Evolutionary conservation across 1,284 basidiomycete species (phyloP).

Genomic region (Cryptococcus maquisensis): DNA sequence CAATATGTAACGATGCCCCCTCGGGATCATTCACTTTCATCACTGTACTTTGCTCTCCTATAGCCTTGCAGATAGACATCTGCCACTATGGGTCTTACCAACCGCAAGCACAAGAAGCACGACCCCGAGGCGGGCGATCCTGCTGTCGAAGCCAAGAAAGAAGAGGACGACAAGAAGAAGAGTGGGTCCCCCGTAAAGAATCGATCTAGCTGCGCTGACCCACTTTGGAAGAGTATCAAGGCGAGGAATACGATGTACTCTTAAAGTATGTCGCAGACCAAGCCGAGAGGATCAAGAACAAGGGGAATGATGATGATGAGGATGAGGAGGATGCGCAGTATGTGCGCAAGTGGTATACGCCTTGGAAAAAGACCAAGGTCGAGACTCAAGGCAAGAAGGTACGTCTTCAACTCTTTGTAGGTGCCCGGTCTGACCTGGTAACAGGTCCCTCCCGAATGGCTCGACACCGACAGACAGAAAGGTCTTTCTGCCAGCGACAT

Average conservation of each 20-base stretch:
- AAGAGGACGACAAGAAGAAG: constrained; percentile 29
- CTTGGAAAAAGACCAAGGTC: constrained; percentile 49
- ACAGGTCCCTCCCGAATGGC: constrained; percentile 49
- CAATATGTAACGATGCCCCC: too few species aligned
- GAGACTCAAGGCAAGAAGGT: constrained; percentile 37
- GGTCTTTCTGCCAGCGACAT: constrained; percentile 52
- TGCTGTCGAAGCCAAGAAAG: constrained; percentile 22
- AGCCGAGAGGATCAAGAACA: constrained; percentile 27
- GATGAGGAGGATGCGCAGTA: constrained; percentile 35
- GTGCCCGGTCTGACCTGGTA: not conserved
- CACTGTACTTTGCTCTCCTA: too few species aligned
- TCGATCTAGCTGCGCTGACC: not conserved
- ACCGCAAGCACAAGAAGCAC: constrained; percentile 30
- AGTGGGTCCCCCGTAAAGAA: constrained; percentile 23
- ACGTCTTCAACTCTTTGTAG: constrained; percentile 4
- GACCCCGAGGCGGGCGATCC: constrained; percentile 30
- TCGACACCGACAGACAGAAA: constrained; percentile 52
- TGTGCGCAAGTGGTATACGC: constrained; percentile 44
- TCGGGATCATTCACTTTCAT: too few species aligned
- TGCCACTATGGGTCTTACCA: constrained; percentile 25
- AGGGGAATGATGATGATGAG: constrained; percentile 27
- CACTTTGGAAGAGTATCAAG: constrained; percentile 25
- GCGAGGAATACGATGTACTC: constrained; percentile 46
- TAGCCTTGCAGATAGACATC: too few species aligned
- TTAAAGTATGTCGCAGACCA: constrained; percentile 39